phyloP scores from a whole-genome alignment of 2,329 filamentous ascomycete genomes.

The Trichoderma lentiforme region DNA sequence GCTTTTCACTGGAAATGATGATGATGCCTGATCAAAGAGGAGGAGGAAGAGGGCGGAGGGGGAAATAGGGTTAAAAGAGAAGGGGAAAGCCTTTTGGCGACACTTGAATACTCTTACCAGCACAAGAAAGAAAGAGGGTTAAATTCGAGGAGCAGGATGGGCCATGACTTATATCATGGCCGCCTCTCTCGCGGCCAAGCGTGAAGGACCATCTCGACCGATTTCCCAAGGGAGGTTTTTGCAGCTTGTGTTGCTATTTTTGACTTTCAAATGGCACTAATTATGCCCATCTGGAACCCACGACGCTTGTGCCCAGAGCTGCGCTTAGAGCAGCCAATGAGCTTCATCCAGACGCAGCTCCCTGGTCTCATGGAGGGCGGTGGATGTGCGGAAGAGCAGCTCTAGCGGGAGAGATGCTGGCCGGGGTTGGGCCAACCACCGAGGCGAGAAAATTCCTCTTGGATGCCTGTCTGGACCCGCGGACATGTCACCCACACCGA shows the following conservation, averaged over 20 bases:
- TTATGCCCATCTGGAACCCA: conserved; percentile 28
- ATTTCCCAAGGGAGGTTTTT: conserved; percentile 12
- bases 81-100: conserved; percentile 44
- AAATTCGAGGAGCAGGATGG: conserved; percentile 41
- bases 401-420: conserved; percentile 21
- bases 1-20: conserved; percentile 41
- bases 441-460: conserved; percentile 8
- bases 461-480: conserved; percentile 15
- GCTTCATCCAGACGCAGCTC: conserved; percentile 27
- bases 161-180: conserved; percentile 58
- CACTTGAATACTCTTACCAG: conserved; percentile 49
- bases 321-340: conserved; percentile 50
- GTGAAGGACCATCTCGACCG: conserved; percentile 27
- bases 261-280: conserved; percentile 30
- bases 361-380: conserved; percentile 22
- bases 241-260: conserved; percentile 37
- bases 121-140: conserved; percentile 40
- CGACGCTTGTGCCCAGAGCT: conserved; percentile 28
- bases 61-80: conserved; percentile 36
- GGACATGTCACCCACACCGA: conserved; percentile 17
- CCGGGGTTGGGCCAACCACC: conserved; percentile 16
- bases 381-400: conserved; percentile 28
- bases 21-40: conserved; percentile 18
- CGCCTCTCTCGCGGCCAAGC: conserved; percentile 40
- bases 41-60: conserved; percentile 29